These are phyloP conservation scores for Ophiostoma quercus DNA, from an alignment of 2,329 filamentous ascomycete genomes.

Conservation along the genomic window DNA sequence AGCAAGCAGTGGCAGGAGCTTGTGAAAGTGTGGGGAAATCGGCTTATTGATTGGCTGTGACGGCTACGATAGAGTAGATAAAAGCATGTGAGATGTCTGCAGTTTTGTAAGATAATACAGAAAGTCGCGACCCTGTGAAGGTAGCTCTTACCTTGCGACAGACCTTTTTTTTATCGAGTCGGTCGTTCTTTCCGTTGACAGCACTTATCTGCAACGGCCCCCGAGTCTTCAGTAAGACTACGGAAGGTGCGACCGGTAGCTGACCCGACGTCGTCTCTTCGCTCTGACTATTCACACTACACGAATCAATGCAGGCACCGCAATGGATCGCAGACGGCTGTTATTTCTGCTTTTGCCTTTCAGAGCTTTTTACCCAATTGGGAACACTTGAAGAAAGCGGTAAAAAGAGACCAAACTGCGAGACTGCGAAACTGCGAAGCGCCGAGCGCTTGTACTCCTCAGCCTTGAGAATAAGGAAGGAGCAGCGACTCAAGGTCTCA, in stretches of 20 bases:
- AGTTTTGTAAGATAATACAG: background rate
- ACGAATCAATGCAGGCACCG: background rate
- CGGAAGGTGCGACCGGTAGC: background rate
- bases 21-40: conserved; percentile 34
- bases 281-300: background rate
- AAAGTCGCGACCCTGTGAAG: background rate
- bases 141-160: background rate
- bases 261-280: background rate
- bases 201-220: background rate
- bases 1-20: conserved; percentile 25
- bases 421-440: conserved; percentile 4
- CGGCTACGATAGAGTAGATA: background rate
- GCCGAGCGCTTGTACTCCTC: conserved; percentile 1
- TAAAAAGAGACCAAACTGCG: conserved; percentile 3
- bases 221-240: background rate
- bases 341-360: background rate
- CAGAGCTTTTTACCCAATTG: conserved; percentile 19
- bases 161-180: background rate
- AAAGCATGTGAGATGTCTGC: conserved; percentile 20
- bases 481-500: background rate
- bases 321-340: background rate
- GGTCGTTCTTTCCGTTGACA: background rate
- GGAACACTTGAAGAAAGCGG: conserved; percentile 24
- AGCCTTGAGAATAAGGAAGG: background rate
- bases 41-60: conserved; percentile 24